Conservation (phyloP, 768 basidiomycete genomes). For the Steccherinum ochraceum region DNA sequence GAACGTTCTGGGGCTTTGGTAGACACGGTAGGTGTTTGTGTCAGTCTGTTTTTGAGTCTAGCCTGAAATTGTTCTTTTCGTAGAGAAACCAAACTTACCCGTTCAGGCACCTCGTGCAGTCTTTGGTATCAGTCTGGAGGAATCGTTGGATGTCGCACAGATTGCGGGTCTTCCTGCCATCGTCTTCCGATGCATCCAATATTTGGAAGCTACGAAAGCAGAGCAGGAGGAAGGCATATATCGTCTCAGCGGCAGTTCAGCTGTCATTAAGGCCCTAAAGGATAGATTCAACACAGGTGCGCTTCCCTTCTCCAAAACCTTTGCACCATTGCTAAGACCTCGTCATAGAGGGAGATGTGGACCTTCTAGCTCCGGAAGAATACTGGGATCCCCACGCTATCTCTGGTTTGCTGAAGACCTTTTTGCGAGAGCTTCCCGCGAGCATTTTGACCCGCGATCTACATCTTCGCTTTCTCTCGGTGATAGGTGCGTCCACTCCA, state of each 20-base stretch:
- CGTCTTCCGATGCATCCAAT: constrained; percentile 92
- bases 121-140: constrained; percentile 83
- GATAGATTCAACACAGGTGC: constrained; percentile 89
- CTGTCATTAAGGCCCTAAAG: constrained; percentile 88
- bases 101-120: constrained; percentile 60
- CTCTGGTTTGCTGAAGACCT: constrained; percentile 89
- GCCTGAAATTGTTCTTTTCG: background rate
- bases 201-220: constrained; percentile 89
- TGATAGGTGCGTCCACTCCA: constrained; percentile 68
- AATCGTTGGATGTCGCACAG: constrained; percentile 82
- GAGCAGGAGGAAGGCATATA: constrained; percentile 98
- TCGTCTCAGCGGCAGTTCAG: constrained; percentile 88
- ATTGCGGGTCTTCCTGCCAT: constrained; percentile 91
- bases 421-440: constrained; percentile 87
- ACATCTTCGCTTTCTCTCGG: constrained; percentile 84
- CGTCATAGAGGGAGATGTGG: constrained; percentile 86
- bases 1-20: constrained; percentile 88
- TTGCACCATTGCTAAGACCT: background rate
- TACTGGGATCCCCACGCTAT: constrained; percentile 98
- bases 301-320: constrained; percentile 19
- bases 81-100: constrained; percentile 30
- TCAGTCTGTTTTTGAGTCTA: no score
- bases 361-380: constrained; percentile 81
- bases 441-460: constrained; percentile 91
- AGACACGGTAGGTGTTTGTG: constrained; percentile 49